phyloP scores from a whole-genome alignment of 2,329 filamentous ascomycete genomes.

The Cercospora beticola region DNA sequence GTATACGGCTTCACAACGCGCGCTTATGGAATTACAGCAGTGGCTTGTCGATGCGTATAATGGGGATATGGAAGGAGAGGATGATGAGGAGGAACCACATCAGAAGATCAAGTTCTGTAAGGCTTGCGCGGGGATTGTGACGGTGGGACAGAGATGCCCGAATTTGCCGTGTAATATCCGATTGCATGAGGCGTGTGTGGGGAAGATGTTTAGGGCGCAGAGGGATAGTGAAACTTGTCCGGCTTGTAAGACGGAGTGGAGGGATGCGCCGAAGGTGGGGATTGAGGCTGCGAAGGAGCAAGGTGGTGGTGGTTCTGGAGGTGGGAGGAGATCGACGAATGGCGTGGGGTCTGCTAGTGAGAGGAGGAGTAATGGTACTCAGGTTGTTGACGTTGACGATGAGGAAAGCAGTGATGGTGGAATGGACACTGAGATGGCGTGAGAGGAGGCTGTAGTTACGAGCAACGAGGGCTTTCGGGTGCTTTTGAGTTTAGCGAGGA shows the following conservation, averaged over 20 bases:
- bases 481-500: slow-evolving; percentile 17
- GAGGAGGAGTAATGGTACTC: slow-evolving; percentile 21
- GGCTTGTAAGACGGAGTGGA: slow-evolving; percentile 53
- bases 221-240: slow-evolving; percentile 63
- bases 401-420: slow-evolving; percentile 23
- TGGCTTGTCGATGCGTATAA: slow-evolving; percentile 94
- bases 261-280: slow-evolving; percentile 53
- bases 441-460: neutral
- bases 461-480: neutral
- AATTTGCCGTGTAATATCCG: slow-evolving; percentile 66
- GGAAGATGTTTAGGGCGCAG: slow-evolving; percentile 69
- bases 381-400: slow-evolving; percentile 19
- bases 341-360: slow-evolving; percentile 15
- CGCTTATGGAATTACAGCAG: slow-evolving; percentile 76
- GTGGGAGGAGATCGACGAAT: slow-evolving; percentile 22
- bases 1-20: slow-evolving; percentile 73
- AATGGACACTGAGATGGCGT: slow-evolving; percentile 17
- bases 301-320: neutral
- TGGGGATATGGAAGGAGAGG: slow-evolving; percentile 57
- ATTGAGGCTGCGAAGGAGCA: slow-evolving; percentile 46
- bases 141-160: slow-evolving; percentile 74
- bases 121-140: slow-evolving; percentile 87
- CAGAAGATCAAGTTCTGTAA: slow-evolving; percentile 82
- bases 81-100: slow-evolving; percentile 51
- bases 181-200: slow-evolving; percentile 74